A percentile compares a stretch with the other conserved stretches of the same genome.
Evolutionary conservation across 2,329 filamentous ascomycete genomes (phyloP).

Genomic region (Diaporthe capsici): DNA sequence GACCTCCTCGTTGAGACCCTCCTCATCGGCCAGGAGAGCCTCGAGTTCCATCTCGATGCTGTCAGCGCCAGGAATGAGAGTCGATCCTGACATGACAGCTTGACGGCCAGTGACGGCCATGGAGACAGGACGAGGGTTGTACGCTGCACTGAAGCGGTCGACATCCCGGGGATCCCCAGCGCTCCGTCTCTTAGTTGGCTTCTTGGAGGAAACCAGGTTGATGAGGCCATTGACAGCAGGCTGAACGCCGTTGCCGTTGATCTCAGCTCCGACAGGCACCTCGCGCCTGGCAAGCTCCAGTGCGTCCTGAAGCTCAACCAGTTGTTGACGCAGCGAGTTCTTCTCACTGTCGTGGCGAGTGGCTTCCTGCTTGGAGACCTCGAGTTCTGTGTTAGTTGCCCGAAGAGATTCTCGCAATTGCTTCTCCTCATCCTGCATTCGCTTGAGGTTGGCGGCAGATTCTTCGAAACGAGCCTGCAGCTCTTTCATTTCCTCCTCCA

Average conservation of each 20-base stretch:
- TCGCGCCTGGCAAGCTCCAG: constrained; percentile 88
- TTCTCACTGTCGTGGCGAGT: constrained; percentile 88
- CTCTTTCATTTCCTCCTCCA: constrained; percentile 97
- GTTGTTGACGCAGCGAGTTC: constrained; percentile 85
- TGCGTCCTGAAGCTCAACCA: constrained; percentile 91
- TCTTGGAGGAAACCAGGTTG: constrained; percentile 97
- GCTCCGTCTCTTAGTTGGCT: constrained; percentile 88
- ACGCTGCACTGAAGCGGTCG: constrained; percentile 91
- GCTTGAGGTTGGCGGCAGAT: constrained; percentile 89
- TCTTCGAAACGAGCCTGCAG: constrained; percentile 92
- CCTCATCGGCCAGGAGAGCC: constrained; percentile 92
- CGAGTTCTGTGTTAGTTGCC: constrained; percentile 83
- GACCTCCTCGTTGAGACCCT: constrained; percentile 96
- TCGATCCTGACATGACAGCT: constrained; percentile 77
- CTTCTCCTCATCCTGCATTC: constrained; percentile 94
- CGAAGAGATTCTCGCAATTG: constrained; percentile 86
- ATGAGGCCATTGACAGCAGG: constrained; percentile 83
- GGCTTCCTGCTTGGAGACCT: constrained; percentile 81
- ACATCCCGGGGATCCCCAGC: constrained; percentile 88
- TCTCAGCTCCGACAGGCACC: constrained; percentile 79
- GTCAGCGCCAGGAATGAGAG: constrained; percentile 85
- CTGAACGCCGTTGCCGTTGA: constrained; percentile 71
- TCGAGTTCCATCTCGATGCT: constrained; percentile 97
- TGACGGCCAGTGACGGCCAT: constrained; percentile 88
- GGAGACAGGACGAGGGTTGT: constrained; percentile 94